Base-by-base conservation (phyloP, 2,329 filamentous ascomycete genomes). In the Botryosphaeria dothidea region DNA sequence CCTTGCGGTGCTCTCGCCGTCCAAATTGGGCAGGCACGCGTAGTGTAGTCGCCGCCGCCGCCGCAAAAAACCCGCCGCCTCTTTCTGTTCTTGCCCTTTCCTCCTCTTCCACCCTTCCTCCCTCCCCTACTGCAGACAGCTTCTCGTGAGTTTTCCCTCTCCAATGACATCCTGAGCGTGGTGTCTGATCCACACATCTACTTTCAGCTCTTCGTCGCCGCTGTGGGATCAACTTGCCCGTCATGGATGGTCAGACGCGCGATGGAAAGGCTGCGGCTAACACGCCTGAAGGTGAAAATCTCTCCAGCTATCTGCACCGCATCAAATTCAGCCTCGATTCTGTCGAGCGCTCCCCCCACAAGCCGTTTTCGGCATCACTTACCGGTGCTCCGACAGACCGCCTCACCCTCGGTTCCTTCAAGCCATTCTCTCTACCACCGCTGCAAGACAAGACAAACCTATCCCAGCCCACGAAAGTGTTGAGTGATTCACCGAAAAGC, bases 321-420 rank as follows among this genome's bases (percentile, higher is more conserved):
- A 31, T 58, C 21, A 64, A 64, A 21, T 64, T 64, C 51, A 57
- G 25, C 51, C n/a, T 64, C 13, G 49, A 64, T n/a, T 31, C 27
- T 19, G 36, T 34, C 38, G 38, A 17, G 36, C 5, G 38, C 25
- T 31, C 38, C 2, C 19, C 34, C 48, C 36, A 13, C 27, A 27
- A 34, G 48, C 19, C 36, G 5, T 46, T 19, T n/a, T 46, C 48
- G 5, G 48, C 27, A n/a, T 34, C 61, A 36, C 36, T 49, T 36
- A 43, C 11, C 51, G 25, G 45, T 23, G 21, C 25, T 27, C 9
- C 31, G 25, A 36, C 36, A 45, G 48, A 34, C 61, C 19, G 19
- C 23, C 25, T n/a, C 5, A 21, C 48, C 36, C 27, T 25, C 25
- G n/a, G 17, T 17, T 34, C 48, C 7, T 27, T 38, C 29, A 43